Percentiles rank a stretch among this genome's conserved stretches.
phyloP scores from a whole-genome alignment of 2,329 filamentous ascomycete genomes.

The Parastagonospora nodorum region DNA sequence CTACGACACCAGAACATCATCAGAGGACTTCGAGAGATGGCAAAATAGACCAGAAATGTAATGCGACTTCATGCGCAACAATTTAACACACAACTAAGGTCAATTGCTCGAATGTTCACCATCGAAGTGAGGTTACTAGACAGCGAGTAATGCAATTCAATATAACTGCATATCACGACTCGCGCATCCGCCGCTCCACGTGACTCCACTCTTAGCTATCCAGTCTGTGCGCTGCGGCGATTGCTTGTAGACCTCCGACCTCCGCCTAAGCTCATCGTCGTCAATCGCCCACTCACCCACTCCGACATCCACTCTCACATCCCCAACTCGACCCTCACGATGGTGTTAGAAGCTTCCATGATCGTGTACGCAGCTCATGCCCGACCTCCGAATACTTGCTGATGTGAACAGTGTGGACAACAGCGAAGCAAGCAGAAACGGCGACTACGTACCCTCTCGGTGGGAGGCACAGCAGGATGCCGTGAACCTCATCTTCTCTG shows the following conservation, averaged over 20 bases:
- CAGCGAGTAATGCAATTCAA: background rate
- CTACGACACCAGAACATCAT: too few species aligned
- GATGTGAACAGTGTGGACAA: conserved; percentile 76
- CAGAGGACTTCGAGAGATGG: too few species aligned
- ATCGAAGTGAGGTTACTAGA: too few species aligned
- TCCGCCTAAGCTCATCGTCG: conserved; percentile 24
- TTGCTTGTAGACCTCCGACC: conserved; percentile 20
- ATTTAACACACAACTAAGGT: too few species aligned
- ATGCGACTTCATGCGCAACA: too few species aligned
- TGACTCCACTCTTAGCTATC: conserved; percentile 3
- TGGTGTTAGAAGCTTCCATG: conserved; percentile 99
- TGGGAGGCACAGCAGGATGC: conserved; percentile 97
- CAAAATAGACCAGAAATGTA: too few species aligned
- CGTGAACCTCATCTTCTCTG: conserved; percentile 92
- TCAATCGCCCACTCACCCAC: conserved; percentile 14
- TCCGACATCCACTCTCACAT: conserved; percentile 2
- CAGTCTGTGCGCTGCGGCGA: conserved; percentile 14
- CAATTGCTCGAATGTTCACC: too few species aligned
- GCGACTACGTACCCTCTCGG: conserved; percentile 86
- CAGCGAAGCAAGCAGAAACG: conserved; percentile 97
- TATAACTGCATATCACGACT: background rate
- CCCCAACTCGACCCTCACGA: conserved; percentile 60
- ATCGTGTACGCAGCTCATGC: conserved; percentile 66
- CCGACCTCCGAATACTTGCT: conserved; percentile 24
- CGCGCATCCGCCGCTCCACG: conserved; percentile 2